Evolutionary conservation across 1,284 basidiomycete species (phyloP).

Genomic region (Pyrrhoderma lamaoense): DNA sequence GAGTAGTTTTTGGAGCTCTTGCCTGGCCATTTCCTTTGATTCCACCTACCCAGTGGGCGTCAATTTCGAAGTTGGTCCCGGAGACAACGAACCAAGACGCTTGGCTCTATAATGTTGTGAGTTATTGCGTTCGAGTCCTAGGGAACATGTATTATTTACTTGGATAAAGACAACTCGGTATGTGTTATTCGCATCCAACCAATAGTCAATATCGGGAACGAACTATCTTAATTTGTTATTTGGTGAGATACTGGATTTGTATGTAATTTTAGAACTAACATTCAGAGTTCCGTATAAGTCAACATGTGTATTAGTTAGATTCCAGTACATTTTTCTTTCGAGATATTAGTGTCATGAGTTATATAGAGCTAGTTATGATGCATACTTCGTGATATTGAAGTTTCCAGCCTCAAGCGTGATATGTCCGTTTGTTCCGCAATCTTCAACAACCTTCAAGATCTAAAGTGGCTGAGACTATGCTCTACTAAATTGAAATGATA

Average conservation of each 20-base stretch:
- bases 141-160: constrained; percentile 24
- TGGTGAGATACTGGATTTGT: no score
- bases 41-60: constrained; percentile 52
- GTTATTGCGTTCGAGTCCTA: background rate
- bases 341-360: background rate
- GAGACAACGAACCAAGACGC: constrained; percentile 61
- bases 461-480: background rate
- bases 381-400: constrained; percentile 16
- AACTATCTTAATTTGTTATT: constrained; percentile 35
- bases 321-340: constrained; percentile 52
- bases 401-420: constrained; percentile 14
- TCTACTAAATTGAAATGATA: background rate
- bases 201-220: constrained; percentile 50
- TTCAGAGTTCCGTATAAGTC: constrained; percentile 50
- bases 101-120: constrained; percentile 36
- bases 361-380: constrained; percentile 8
- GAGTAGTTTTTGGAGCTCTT: no score
- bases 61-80: constrained; percentile 50
- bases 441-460: background rate
- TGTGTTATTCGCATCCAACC: constrained; percentile 49
- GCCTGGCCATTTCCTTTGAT: constrained; percentile 60
- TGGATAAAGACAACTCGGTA: constrained; percentile 58
- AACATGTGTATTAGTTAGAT: constrained; percentile 43
- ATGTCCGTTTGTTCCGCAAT: constrained; percentile 26
- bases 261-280: constrained; percentile 24